phyloP scores from a whole-genome alignment of 2,329 filamentous ascomycete genomes.

The Samsoniella hepiali region DNA sequence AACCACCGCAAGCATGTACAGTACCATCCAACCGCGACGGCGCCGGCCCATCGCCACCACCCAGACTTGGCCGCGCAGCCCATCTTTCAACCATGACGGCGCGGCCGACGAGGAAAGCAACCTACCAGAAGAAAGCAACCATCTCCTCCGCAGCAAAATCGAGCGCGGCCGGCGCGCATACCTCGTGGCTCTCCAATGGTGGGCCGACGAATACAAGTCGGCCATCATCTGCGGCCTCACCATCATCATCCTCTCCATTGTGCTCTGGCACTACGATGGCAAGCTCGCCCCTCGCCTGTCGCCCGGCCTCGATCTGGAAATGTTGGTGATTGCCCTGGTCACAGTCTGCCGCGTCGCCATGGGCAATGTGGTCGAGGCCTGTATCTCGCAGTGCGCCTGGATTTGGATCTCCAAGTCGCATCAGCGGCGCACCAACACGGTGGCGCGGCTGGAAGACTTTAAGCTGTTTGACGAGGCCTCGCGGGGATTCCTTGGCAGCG shows the following conservation, averaged over 20 bases:
- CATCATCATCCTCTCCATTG: conserved; percentile 27
- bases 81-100: conserved; percentile 10
- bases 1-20: not conserved
- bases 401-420: conserved; percentile 38
- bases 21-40: not conserved
- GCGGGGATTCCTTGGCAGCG: conserved; percentile 34
- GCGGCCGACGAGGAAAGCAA: conserved; percentile 13
- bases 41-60: not conserved
- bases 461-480: conserved; percentile 39
- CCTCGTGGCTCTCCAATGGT: conserved; percentile 32
- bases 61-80: not conserved
- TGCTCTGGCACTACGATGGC: conserved; percentile 32
- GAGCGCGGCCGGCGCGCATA: conserved; percentile 16
- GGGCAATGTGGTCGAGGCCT: conserved; percentile 34
- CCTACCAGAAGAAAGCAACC: not conserved
- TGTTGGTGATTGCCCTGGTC: conserved; percentile 37
- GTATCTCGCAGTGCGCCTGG: conserved; percentile 38
- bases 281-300: conserved; percentile 30
- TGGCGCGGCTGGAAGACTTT: conserved; percentile 37
- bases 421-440: conserved; percentile 29
- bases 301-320: conserved; percentile 32
- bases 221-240: conserved; percentile 30
- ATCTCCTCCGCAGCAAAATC: conserved; percentile 13
- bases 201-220: conserved; percentile 36
- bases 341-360: conserved; percentile 36